A percentile compares a stretch with the other conserved stretches of the same genome.
phyloP scores from a whole-genome alignment of 108 stramenopile species.

The Licmophora abbreviata region DNA sequence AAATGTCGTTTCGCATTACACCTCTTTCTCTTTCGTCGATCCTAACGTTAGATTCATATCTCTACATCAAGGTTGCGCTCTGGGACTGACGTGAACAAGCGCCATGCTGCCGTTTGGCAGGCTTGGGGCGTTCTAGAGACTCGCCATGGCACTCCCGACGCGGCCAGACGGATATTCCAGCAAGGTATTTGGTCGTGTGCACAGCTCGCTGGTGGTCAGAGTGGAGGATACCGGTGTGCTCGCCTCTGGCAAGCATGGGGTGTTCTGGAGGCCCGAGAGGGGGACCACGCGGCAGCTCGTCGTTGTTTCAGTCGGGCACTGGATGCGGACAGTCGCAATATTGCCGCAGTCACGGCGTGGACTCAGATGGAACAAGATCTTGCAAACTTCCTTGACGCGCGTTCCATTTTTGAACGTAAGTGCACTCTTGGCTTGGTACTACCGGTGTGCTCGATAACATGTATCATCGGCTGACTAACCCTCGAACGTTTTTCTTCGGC shows the following conservation, averaged over 20 bases:
- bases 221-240: constrained; percentile 77
- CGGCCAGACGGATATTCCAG: constrained; percentile 77
- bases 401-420: constrained; percentile 58
- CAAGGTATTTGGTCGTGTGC: constrained; percentile 89
- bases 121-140: constrained; percentile 91
- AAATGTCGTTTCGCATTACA: too few species aligned
- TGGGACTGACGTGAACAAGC: constrained; percentile 71
- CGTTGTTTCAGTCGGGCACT: constrained; percentile 79
- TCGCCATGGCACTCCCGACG: constrained; percentile 53
- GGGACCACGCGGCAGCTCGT: constrained; percentile 73
- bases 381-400: constrained; percentile 58
- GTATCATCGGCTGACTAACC: background rate
- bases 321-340: constrained; percentile 81
- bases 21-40: too few species aligned
- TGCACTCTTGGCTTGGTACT: background rate
- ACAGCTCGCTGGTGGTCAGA: constrained; percentile 68
- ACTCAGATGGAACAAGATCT: constrained; percentile 69
- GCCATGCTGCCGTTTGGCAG: constrained; percentile 84
- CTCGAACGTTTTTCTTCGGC: background rate
- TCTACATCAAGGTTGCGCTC: constrained; percentile 30
- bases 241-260: constrained; percentile 90
- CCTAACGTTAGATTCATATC: background rate
- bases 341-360: constrained; percentile 81
- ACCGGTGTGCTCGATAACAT: background rate
- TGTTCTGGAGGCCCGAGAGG: constrained; percentile 69